Conservation (phyloP, 2,329 filamentous ascomycete genomes). For the Chrysoporthe austroafricana region DNA sequence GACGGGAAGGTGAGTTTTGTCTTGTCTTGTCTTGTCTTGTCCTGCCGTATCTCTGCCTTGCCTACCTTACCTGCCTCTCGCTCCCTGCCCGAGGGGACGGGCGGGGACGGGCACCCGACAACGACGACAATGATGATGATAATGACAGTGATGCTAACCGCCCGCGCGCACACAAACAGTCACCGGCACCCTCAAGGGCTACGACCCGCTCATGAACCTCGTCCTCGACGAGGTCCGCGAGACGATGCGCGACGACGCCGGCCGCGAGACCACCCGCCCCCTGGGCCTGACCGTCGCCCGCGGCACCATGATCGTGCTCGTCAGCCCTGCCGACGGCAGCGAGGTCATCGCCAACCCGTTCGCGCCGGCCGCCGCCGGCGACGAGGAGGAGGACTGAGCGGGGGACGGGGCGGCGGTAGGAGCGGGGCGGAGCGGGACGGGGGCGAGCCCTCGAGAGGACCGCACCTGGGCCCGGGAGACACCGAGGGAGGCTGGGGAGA, state of each 20-base stretch:
- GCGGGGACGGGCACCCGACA: too few species aligned
- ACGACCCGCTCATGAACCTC: slow-evolving; percentile 96
- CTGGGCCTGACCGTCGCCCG: slow-evolving; percentile 88
- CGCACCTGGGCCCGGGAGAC: too few species aligned
- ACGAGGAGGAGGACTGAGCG: slow-evolving; percentile 60
- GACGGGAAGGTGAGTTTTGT: slow-evolving; percentile 73
- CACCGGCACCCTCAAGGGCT: slow-evolving; percentile 87
- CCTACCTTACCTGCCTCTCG: too few species aligned
- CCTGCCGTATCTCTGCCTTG: not conserved
- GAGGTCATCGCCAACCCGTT: slow-evolving; percentile 97
- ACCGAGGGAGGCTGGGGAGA: too few species aligned
- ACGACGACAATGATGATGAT: too few species aligned
- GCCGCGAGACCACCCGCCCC: slow-evolving; percentile 79
- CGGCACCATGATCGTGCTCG: slow-evolving; percentile 88
- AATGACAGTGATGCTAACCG: not conserved
- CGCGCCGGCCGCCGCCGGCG: slow-evolving; percentile 57
- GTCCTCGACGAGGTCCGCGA: slow-evolving; percentile 95
- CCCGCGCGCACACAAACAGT: slow-evolving; percentile 56
- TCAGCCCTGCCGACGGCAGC: slow-evolving; percentile 91
- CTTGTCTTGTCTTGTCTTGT: not conserved
- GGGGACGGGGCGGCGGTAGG: not conserved
- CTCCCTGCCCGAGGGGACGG: too few species aligned
- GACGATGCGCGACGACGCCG: slow-evolving; percentile 87
- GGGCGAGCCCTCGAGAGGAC: too few species aligned
- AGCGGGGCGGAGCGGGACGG: not conserved